Base-by-base conservation (phyloP, 2,329 filamentous ascomycete genomes). In the Didymosphaeria variabile region DNA sequence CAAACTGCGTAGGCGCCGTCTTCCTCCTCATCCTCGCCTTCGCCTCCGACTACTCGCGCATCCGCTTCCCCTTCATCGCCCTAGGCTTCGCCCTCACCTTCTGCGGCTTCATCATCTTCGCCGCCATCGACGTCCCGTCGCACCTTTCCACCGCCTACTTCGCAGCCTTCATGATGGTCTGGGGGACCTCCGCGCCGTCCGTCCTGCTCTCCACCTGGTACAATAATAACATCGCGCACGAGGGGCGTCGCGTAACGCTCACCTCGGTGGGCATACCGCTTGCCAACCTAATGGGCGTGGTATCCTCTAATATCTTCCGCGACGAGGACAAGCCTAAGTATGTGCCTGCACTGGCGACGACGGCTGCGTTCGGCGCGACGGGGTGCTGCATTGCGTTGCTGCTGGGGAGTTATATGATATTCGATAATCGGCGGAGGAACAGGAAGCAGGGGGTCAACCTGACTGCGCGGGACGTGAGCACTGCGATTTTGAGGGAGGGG, bases 161-260 rank as follows among this genome's bases (percentile, higher is more conserved):
- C 65, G 90, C 90, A 5, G 88, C 86, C 57, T 94, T 93, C 76
- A 91, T 93, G 89, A 92, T 93, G 90, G 90, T 88, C 12, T 93
- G 90, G 88, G 91, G 91, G 17, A 92, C 90, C 0, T 89, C 88
- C 0, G 90, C 91, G 0, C 91, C 91, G 0, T 91, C 87, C 0
- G 90, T 93, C 9, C 81, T 94, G 13, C 81, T 89, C 17, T 80
- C 88, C 66, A 82, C 87, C 59, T 90, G 88, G 89, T 93, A 93
- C 79, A 94, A 92, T 79, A 94, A 94, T 81, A 94, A 94, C 73
- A 86, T 93, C 58, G 90, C 91, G 0, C 86, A 94, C 69, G 91
- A 94, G 77, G 89, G 89, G 59, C 86, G 88, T 40, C 88, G 91
- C 50, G 84, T 92, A 6, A 83, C 89, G 0, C 81, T 93, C 15